Base-by-base conservation (phyloP, 805 yeast genomes). In the Pichia pseudocactophila region DNA sequence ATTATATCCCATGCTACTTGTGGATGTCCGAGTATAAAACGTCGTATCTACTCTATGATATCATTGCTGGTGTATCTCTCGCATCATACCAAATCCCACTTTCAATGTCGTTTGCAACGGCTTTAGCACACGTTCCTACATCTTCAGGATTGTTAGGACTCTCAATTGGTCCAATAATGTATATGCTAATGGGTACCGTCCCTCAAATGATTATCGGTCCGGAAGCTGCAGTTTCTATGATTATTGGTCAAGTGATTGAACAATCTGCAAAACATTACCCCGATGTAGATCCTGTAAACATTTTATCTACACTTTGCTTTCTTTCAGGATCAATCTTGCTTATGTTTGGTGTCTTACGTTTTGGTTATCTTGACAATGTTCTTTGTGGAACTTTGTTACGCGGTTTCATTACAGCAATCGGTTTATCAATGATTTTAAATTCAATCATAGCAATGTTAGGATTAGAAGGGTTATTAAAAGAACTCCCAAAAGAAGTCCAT, bases 51-150 rank as follows among this genome's bases (percentile, higher is more conserved):
- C 19, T 74, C 2, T 71, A 77, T 17, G 98, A 90, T 55, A 54
- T 84, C 8, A 62, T 82, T 15, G 95, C 96, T 2, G 97, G 98
- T 0, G 54, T 87, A 4, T 80, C 97, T 0, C 61, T 89, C 30
- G 96, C 96, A 0, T 81, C 92, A 4, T 90, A 88, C 62, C 97
- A 89, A 58, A 77, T 90, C 38, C 97, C 98, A 1, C 66, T 90
- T 41, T 82, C 88, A 47, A 70, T 80, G 72, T 75, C 83, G 2
- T 82, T 82, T 54, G 92, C 96, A 3, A 80, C 86, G 0, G 80
- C 94, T 0, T 68, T 88, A 36, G 94, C 95, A 2, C 86, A 80
- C 52, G 80, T 86, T 11, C 90, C 92, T 10, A 85, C 95, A 0
- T 60, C 82, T 2, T 76, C 82, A 49, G 96, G 96, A 0, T 66